These are phyloP conservation scores for Aspergillus novofumigatus DNA, from an alignment of 2,329 filamentous ascomycete species.

Conservation along the genomic window DNA sequence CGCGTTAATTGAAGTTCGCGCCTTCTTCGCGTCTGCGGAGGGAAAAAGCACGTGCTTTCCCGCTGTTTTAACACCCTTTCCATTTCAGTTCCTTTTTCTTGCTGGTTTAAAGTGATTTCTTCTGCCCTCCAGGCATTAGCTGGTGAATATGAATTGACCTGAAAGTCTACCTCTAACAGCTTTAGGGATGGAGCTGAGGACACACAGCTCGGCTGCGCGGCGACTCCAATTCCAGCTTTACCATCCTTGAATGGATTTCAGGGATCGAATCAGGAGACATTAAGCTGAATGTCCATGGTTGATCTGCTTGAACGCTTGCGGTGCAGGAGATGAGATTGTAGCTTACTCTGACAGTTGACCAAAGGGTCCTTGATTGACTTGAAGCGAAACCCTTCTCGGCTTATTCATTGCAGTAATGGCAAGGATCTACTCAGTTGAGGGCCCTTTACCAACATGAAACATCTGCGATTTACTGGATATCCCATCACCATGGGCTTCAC, in stretches of 20 bases:
- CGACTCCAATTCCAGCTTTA: background rate
- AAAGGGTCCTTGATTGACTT: background rate
- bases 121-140: background rate
- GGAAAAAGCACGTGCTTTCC: slow-evolving; percentile 7
- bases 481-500: background rate
- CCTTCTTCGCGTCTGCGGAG: slow-evolving; percentile 7
- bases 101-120: background rate
- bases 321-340: background rate
- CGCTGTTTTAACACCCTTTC: background rate
- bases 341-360: background rate
- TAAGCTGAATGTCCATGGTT: background rate
- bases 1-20: slow-evolving; percentile 19
- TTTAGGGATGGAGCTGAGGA: background rate
- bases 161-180: too few relatives aligned
- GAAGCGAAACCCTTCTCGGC: too few relatives aligned
- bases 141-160: background rate
- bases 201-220: background rate
- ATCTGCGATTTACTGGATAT: background rate
- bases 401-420: background rate
- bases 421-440: background rate
- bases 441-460: background rate
- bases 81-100: background rate
- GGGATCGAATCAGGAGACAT: background rate
- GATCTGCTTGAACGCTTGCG: background rate
- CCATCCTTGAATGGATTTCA: background rate